Evolutionary conservation across 441 rosid genomes (phyloP), one percentile per base, ranked within the genome.

Genomic region (Capsella rubella): DNA sequence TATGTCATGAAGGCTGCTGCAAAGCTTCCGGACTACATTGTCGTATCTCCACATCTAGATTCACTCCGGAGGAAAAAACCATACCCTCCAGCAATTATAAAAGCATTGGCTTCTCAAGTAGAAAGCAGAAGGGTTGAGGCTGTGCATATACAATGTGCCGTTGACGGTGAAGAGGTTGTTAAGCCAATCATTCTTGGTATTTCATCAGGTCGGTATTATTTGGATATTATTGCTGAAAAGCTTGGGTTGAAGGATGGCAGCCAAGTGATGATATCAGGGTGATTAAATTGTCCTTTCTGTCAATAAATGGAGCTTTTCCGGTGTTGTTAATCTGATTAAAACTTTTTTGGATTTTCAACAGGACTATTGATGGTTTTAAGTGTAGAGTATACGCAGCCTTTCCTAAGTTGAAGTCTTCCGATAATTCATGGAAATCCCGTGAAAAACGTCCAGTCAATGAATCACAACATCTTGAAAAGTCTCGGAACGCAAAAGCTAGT

Each of bases 291-390:
- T 16, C 42, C 51, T 72, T 71, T 37, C 21, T 56, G 13, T 57
- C 32, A 25, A 32, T 10, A 64, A 57, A 45, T 53, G 11, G 10
- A 63, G 52, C 15, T 58, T 42, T 52, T 35, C 75, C 25, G 25
- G 25, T 6, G 12, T 28, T 35, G 43, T 72, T 43, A 67, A 52
- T 51, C 34, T 52, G 47, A 35, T 39, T 62, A 50, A 72, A 72
- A 47, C 50, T 60, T 58, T 32, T 67, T 72, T 81, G 49, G 67
- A 62, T 65, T 74, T 8, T 31, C 55, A 40, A 81, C 87, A 92
- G 99, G 86, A 79, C 87, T 73, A 55, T 92, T 74, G 97, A 93
- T 16, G 98, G 94, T 55, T 89, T 92, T 6, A 98, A 95, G 81
- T 84, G 84, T 65, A 88, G 98, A 79, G 55, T 92, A 71, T 87